These are phyloP conservation scores for Colletotrichum sp. DNA, from an alignment of 2,329 filamentous ascomycete species.

Conservation along the genomic window DNA sequence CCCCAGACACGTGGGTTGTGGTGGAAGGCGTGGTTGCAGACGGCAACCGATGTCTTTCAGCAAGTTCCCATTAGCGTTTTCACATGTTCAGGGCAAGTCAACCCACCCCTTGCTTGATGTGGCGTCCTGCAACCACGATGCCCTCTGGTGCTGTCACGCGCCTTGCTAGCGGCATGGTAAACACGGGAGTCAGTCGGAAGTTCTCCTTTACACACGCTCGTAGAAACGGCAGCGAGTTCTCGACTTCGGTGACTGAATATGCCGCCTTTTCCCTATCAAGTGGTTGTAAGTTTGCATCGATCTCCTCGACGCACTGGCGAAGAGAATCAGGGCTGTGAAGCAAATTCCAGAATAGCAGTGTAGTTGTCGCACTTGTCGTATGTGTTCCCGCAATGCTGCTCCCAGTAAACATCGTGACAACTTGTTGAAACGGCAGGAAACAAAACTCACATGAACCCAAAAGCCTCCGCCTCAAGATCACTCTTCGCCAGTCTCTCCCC, in stretches of 20 bases:
- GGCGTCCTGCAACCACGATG: not conserved
- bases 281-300: not conserved
- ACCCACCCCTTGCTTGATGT: conserved; percentile 5
- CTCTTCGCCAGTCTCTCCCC: conserved; percentile 30
- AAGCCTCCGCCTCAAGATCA: conserved; percentile 39
- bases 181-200: not conserved
- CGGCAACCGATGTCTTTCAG: not conserved
- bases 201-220: conserved; percentile 4
- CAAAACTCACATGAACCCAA: conserved; percentile 37
- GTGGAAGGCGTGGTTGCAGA: conserved; percentile 5
- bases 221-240: not conserved
- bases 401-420: not conserved
- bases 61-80: not conserved
- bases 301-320: not conserved
- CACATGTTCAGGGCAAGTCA: not conserved
- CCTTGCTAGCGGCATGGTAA: conserved; percentile 8
- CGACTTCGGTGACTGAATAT: not conserved
- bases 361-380: not conserved
- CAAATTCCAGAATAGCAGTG: not conserved
- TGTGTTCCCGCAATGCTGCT: not conserved
- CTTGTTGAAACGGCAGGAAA: not conserved
- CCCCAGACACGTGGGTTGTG: conserved; percentile 3
- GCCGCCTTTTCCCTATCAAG: not conserved
- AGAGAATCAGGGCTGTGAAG: not conserved
- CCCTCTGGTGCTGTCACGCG: conserved; percentile 5